Percentiles rank a stretch among this genome's conserved stretches.
Conservation (phyloP, 495 filamentous ascomycete species). For the Lichenothelia convexa region DNA sequence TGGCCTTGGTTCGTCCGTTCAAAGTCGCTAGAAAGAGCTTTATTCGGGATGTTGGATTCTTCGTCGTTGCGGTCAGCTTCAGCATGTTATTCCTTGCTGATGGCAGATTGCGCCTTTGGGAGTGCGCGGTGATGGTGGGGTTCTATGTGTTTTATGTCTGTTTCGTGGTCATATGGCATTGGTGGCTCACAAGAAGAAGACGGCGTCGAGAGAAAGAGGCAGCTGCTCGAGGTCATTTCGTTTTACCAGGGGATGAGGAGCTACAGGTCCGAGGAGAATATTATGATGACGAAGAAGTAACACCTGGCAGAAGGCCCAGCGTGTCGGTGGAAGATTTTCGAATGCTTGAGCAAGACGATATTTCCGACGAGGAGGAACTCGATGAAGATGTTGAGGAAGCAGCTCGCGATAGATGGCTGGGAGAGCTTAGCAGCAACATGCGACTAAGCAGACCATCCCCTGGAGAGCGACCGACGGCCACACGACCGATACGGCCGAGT, state of each 20-base stretch:
- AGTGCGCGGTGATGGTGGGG: conserved; percentile 75
- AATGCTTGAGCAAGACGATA: conserved; percentile 44
- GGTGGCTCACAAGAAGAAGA: conserved; percentile 47
- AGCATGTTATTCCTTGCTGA: conserved; percentile 78
- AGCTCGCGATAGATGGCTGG: conserved; percentile 48
- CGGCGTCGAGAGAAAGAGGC: conserved; percentile 41
- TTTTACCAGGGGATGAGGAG: conserved; percentile 49
- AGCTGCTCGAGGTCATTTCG: conserved; percentile 54
- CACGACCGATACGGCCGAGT: conserved; percentile 76
- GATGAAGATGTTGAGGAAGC: conserved; percentile 55
- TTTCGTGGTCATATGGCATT: conserved; percentile 84
- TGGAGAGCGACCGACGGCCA: conserved; percentile 50
- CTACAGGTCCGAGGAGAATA: conserved; percentile 49
- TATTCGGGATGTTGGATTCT: conserved; percentile 83
- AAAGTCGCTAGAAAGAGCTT: conserved; percentile 76
- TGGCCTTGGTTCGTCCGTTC: conserved; percentile 90
- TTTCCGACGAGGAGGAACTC: conserved; percentile 26
- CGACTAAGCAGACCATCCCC: conserved; percentile 51
- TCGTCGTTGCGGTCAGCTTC: conserved; percentile 72
- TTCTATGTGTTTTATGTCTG: conserved; percentile 86
- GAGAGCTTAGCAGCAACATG: conserved; percentile 86
- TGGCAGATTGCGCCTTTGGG: conserved; percentile 69
- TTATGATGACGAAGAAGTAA: conserved; percentile 43
- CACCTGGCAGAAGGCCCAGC: conserved; percentile 30
- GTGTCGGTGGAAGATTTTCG: conserved; percentile 49